Evolutionary conservation across 352 stramenopile species (phyloP), one percentile per base, ranked within the genome.

Genomic region (Pythium biforme): DNA sequence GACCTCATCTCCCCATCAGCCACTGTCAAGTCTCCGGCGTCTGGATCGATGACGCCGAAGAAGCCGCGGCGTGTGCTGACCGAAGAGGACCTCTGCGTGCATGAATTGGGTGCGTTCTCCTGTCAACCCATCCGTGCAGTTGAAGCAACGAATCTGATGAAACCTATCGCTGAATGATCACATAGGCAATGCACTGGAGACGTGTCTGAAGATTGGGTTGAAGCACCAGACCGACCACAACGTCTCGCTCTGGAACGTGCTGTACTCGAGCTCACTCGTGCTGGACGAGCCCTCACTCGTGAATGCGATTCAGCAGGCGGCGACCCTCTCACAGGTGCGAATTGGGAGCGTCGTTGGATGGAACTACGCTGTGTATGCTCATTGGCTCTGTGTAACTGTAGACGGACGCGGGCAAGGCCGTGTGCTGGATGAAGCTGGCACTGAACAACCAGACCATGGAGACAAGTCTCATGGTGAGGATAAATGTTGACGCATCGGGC

Each of bases 371-470:
- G 22, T 41, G 26, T 31, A 39, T 8, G 19, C 10, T 47, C 33
- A 46, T 8, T 14, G 40, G 3, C n/a, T 47, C 5, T 56, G 20
- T 58, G 20, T 29, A 2, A 40, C 4, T 59, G 34, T 50, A 90
- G 79, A 84, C 70, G 8, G 81, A 90, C 61, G 68, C 63, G 25
- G 86, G 82, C 10, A 92, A 90, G 53, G 74, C 75, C 12, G 71
- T 75, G 8, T 91, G 80, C 55, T 94, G 86, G 86, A 65, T 94
- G 29, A 92, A 92, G 64, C 70, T 92, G 31, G 83, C 81, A 20
- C 59, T 94, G 17, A 94, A 92, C 55, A 90, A 86, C 33, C 79
- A 85, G 51, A 87, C 83, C 3, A 74, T 94, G 62, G 86, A 92
- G 59, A 84, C 82, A 1, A 94, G 81, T 62, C 70, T 92, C 17